Evolutionary conservation across 331 rosid species (phyloP), one percentile per base, ranked within the genome.

Genomic region (Arachis monticola): DNA sequence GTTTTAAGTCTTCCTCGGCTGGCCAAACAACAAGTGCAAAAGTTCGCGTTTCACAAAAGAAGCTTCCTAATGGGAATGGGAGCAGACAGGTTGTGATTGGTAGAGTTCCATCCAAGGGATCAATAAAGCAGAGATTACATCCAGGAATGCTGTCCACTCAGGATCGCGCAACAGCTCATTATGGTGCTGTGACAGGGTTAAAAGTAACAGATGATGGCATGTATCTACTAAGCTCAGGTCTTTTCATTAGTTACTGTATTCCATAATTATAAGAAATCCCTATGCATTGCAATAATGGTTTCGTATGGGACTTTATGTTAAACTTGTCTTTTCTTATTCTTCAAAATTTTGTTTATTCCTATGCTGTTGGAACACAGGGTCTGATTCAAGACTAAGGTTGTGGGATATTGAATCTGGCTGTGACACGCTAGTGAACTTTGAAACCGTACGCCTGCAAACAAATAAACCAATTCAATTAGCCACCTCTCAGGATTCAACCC

Each of bases 171-270:
- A 90, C 96, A 50, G 96, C 97, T 82, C 97, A 92, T 85, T 94
- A 92, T 61, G 97, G 99, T 85, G 91, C 99, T 27, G 96, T 94
- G 69, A 92, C 91, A 17, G 97, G 97, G 71, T 83, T 94, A 79
- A 92, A 92, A 83, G 88, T 77, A 12, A 92, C 93, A 7, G 93
- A 87, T 62, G 96, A 88, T 47, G 97, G 97, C 89, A 82, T 90
- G 99, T 83, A 90, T 81, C 97, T 92, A 79, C 90, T 94, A 22
- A 94, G 97, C 74, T 93, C 99, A 94, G 97, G 96, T 90, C 72
- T 76, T 38, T 76, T 35, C 40, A 56, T 32, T 52, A 73, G 14
- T 67, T 52, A 46, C 13, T 64, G 44, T 60, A 42, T 60, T 40
- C 45, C 35, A 32, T 41, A 64, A 13, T 32, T 66, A 50, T 40